These are phyloP conservation scores for Leishmania turanica DNA, from an alignment of 208 protist species.

Conservation along the genomic window DNA sequence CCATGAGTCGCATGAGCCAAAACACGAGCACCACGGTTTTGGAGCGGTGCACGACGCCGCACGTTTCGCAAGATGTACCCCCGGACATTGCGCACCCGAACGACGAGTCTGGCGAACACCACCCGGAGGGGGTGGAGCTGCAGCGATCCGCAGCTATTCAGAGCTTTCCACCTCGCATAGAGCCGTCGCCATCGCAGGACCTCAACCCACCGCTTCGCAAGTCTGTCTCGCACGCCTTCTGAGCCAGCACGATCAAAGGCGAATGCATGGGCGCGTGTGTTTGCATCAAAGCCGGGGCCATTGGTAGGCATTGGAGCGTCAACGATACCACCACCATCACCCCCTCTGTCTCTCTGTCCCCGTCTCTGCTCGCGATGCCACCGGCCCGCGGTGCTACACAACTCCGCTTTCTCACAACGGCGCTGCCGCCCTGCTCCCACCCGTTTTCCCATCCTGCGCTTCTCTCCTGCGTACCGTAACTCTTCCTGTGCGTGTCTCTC, in stretches of 20 bases:
- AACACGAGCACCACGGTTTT: slow-evolving; percentile 13
- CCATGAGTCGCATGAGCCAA: slow-evolving; percentile 34
- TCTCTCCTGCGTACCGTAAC: not conserved
- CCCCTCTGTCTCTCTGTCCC: not conserved
- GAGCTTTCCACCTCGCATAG: slow-evolving; percentile 65
- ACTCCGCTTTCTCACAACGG: not conserved
- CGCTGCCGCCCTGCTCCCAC: not conserved
- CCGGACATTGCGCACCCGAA: slow-evolving; percentile 61
- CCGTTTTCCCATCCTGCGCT: not conserved
- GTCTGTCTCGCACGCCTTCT: slow-evolving; percentile 47
- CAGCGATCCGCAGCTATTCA: slow-evolving; percentile 69
- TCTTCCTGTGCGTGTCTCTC: not conserved
- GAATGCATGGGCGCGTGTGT: not conserved
- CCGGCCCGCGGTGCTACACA: not conserved
- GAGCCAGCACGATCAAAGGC: not conserved
- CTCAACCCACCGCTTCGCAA: slow-evolving; percentile 74
- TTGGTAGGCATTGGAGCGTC: not conserved
- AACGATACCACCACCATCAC: not conserved
- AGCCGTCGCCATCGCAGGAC: slow-evolving; percentile 76
- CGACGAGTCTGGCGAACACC: slow-evolving; percentile 49
- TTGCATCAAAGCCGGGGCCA: not conserved
- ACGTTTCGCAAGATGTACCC: slow-evolving; percentile 44
- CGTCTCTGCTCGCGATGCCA: not conserved
- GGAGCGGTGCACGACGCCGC: slow-evolving; percentile 44
- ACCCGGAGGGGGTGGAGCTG: slow-evolving; percentile 63